Percentiles rank a stretch among this genome's conserved stretches.
Conservation (phyloP, 2,329 filamentous ascomycete species). For the Colletotrichum sublineola region DNA sequence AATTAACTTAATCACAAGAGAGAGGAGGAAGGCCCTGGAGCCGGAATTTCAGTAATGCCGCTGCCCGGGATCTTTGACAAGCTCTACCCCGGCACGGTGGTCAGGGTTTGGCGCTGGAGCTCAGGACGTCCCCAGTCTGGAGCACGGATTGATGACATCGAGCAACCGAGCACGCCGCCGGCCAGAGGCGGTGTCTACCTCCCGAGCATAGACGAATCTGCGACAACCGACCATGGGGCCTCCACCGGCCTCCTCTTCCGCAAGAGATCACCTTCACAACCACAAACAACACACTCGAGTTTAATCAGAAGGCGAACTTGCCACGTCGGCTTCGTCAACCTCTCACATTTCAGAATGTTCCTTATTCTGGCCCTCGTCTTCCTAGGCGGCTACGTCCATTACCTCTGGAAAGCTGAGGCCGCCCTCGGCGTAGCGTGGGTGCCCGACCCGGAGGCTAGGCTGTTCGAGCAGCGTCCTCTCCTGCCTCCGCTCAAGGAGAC, state of each 20-base stretch:
- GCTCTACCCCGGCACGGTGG: conserved; percentile 27
- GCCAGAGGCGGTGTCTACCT: conserved; percentile 41
- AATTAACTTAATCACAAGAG: neutral
- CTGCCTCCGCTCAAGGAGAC: conserved; percentile 58
- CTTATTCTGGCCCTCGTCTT: conserved; percentile 54
- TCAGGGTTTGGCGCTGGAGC: conserved; percentile 41
- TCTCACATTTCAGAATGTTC: conserved; percentile 51
- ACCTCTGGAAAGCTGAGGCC: conserved; percentile 61
- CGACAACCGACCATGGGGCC: conserved; percentile 40
- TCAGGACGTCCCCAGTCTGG: conserved; percentile 37
- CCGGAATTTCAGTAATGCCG: conserved; percentile 37
- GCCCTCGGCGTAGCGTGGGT: conserved; percentile 61
- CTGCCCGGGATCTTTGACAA: conserved; percentile 24
- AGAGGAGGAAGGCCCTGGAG: neutral
- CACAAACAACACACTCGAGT: conserved; percentile 15
- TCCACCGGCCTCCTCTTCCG: conserved; percentile 33
- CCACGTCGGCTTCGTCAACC: conserved; percentile 34
- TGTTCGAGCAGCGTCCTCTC: conserved; percentile 64
- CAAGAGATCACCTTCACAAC: conserved; percentile 27
- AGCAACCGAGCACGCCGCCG: conserved; percentile 40
- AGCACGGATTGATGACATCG: conserved; percentile 39
- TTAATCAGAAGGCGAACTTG: conserved; percentile 24
- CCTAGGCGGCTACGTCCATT: conserved; percentile 54
- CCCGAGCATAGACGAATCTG: conserved; percentile 39
- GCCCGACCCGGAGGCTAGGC: conserved; percentile 60